Evolutionary conservation across 768 basidiomycete genomes (phyloP).

Genomic region (Chiua virens): DNA sequence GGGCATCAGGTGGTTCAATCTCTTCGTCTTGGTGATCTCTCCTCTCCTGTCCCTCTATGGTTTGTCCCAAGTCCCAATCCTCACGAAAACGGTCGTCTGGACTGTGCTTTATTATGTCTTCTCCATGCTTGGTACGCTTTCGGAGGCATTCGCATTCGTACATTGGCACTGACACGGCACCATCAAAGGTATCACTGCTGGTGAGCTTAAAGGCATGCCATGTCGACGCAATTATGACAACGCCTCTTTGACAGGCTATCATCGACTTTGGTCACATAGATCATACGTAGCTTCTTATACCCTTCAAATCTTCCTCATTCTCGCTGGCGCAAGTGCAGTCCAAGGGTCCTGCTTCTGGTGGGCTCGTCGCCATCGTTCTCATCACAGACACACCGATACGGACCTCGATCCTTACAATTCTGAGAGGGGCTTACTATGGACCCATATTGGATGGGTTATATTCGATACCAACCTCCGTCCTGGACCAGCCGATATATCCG

Average conservation of each 20-base stretch:
- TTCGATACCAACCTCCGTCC: slow-evolving; percentile 70
- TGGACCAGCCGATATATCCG: slow-evolving; percentile 72
- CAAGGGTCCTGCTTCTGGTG: slow-evolving; percentile 90
- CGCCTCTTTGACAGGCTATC: slow-evolving; percentile 53
- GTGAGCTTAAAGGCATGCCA: slow-evolving; percentile 21
- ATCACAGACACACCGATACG: slow-evolving; percentile 84
- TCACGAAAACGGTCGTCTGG: slow-evolving; percentile 58
- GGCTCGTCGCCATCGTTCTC: slow-evolving; percentile 80
- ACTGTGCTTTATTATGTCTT: slow-evolving; percentile 74
- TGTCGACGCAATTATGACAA: slow-evolving; percentile 1
- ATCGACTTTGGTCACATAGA: slow-evolving; percentile 84
- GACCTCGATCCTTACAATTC: slow-evolving; percentile 85
- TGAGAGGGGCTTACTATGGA: slow-evolving; percentile 74
- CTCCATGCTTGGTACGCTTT: slow-evolving; percentile 73
- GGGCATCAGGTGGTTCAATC: slow-evolving; percentile 76
- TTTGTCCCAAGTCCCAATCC: slow-evolving; percentile 44
- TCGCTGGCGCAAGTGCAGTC: slow-evolving; percentile 79
- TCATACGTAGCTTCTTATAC: slow-evolving; percentile 75
- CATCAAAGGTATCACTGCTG: slow-evolving; percentile 49
- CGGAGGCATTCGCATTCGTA: slow-evolving; percentile 3
- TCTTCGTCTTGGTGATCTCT: slow-evolving; percentile 65
- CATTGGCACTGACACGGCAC: slow-evolving; percentile 7
- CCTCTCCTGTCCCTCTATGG: slow-evolving; percentile 76
- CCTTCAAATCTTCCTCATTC: slow-evolving; percentile 67
- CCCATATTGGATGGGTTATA: slow-evolving; percentile 84